These are phyloP conservation scores for Hebeloma cylindrosporum DNA, from an alignment of 768 basidiomycete genomes.

Conservation along the genomic window DNA sequence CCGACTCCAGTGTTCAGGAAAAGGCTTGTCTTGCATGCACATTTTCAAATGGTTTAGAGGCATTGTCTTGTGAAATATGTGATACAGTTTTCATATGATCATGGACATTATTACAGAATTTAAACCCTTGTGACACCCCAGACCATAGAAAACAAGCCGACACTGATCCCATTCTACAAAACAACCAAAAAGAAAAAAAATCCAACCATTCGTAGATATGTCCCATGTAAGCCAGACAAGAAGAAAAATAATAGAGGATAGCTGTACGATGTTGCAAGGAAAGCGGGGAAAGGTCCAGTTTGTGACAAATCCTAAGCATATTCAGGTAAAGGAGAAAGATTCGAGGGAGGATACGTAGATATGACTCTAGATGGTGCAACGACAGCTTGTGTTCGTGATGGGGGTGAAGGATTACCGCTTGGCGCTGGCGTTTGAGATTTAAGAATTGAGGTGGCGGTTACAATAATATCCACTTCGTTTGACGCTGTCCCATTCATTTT, in stretches of 20 bases:
- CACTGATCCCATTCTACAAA: constrained; percentile 20
- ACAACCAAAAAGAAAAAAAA: constrained; percentile 14
- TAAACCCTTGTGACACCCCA: no score
- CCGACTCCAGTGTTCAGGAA: constrained; percentile 21
- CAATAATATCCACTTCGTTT: constrained; percentile 79
- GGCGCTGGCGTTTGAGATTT: constrained; percentile 40
- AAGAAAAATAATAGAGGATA: no score
- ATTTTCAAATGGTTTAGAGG: constrained; percentile 49
- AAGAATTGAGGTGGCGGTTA: constrained; percentile 60
- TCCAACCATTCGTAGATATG: constrained; percentile 4
- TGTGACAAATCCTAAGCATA: constrained; percentile 45
- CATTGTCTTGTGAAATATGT: constrained; percentile 47
- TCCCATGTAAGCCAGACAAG: no score
- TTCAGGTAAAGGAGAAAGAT: constrained; percentile 42
- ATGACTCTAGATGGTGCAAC: constrained; percentile 21
- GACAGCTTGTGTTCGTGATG: constrained; percentile 16
- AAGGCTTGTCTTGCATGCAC: constrained; percentile 61
- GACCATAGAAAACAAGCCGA: no score
- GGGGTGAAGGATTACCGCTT: constrained; percentile 13
- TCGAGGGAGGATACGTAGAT: constrained; percentile 24
- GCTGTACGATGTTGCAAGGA: constrained; percentile 26
- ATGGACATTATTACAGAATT: constrained; percentile 26
- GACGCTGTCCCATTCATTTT: constrained; percentile 70
- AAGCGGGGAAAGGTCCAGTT: constrained; percentile 18
- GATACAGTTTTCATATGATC: constrained; percentile 39